Evolutionary conservation across 768 basidiomycete species (phyloP).

Genomic region (Mrakia hoshinonis): DNA sequence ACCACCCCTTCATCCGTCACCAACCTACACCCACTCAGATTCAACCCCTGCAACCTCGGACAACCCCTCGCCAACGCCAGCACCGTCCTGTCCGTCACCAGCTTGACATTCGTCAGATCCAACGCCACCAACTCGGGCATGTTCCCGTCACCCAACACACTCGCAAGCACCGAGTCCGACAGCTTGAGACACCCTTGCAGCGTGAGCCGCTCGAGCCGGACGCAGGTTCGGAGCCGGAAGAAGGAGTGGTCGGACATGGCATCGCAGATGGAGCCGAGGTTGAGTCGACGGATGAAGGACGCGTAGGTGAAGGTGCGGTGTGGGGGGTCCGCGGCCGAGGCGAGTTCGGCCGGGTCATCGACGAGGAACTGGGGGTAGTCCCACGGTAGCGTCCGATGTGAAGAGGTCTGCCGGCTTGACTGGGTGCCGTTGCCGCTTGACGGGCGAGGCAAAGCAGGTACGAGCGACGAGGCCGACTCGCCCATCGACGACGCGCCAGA

Average conservation of each 20-base stretch:
- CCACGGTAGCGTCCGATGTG: background rate
- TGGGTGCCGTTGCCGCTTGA: background rate
- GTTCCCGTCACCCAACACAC: slow-evolving; percentile 51
- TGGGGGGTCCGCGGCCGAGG: background rate
- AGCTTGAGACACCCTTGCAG: slow-evolving; percentile 68
- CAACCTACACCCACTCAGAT: slow-evolving; percentile 70
- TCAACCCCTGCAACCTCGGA: slow-evolving; percentile 78
- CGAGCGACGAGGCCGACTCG: background rate
- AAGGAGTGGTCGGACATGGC: slow-evolving; percentile 69
- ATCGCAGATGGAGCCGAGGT: slow-evolving; percentile 64
- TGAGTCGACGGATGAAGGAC: slow-evolving; percentile 78
- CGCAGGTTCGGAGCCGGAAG: slow-evolving; percentile 60
- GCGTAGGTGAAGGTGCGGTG: slow-evolving; percentile 68
- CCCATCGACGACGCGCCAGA: background rate
- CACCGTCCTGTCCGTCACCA: slow-evolving; percentile 64
- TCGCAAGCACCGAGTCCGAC: slow-evolving; percentile 54
- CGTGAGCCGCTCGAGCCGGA: slow-evolving; percentile 77
- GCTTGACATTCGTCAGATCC: slow-evolving; percentile 66
- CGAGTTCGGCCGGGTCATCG: slow-evolving; percentile 4
- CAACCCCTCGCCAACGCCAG: slow-evolving; percentile 61
- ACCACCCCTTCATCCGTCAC: slow-evolving; percentile 70
- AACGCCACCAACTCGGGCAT: slow-evolving; percentile 75
- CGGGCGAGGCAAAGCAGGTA: background rate
- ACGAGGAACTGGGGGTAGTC: slow-evolving; percentile 14
- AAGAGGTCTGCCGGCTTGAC: background rate